These are phyloP conservation scores for Candida fluviatilis DNA, from an alignment of 805 yeast genomes.

Conservation along the genomic window DNA sequence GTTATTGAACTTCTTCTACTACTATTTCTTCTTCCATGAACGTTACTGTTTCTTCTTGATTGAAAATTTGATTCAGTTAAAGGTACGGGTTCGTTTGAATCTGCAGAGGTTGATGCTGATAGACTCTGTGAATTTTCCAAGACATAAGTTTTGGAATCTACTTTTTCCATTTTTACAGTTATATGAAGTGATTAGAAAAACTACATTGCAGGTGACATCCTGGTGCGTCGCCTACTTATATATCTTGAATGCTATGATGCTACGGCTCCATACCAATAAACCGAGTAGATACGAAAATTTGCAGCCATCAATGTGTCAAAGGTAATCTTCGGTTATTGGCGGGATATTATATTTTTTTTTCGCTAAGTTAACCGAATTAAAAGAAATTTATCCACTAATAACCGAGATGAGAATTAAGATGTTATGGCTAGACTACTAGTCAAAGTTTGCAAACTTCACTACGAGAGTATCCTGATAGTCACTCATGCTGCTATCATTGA, in stretches of 20 bases:
- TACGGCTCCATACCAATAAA: not conserved
- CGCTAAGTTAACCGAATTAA: not conserved
- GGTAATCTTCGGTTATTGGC: not conserved
- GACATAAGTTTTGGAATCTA: not conserved
- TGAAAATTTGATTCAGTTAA: slow-evolving; percentile 10
- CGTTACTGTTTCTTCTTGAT: not conserved
- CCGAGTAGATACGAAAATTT: not conserved
- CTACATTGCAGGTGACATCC: too few species aligned
- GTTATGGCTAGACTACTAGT: too few species aligned
- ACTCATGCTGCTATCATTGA: too few species aligned
- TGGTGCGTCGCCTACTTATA: too few species aligned
- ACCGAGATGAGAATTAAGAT: not conserved
- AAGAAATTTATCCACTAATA: not conserved
- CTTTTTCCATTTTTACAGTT: not conserved
- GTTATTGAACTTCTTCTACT: slow-evolving; percentile 14
- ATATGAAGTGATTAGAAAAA: too few species aligned
- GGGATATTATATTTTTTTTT: not conserved
- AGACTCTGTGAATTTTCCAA: not conserved
- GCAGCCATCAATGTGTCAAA: not conserved
- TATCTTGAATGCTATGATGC: not conserved
- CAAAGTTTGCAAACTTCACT: too few species aligned
- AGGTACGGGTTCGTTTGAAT: slow-evolving; percentile 10
- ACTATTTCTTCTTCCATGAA: not conserved
- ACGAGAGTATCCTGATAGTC: too few species aligned
- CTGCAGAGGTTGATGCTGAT: slow-evolving; percentile 12